These are phyloP conservation scores for Sporothrix humicola DNA, from an alignment of 2,329 filamentous ascomycete species.

Conservation along the genomic window DNA sequence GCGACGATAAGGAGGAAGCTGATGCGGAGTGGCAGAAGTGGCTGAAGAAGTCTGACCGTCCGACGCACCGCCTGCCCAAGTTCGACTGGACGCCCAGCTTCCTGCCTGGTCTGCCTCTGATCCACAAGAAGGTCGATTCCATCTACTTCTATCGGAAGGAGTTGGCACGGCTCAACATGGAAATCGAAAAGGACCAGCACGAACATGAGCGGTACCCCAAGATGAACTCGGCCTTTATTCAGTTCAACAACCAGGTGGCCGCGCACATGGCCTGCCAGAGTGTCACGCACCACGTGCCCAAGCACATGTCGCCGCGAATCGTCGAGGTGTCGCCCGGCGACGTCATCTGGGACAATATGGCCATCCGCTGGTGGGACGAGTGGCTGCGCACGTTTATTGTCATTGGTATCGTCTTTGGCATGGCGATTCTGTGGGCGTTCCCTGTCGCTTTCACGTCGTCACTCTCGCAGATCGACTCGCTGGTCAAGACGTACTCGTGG, in stretches of 20 bases:
- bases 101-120: constrained; percentile 77
- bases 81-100: constrained; percentile 64
- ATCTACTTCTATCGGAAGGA: constrained; percentile 91
- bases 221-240: constrained; percentile 97
- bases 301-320: constrained; percentile 88
- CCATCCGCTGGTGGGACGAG: constrained; percentile 89
- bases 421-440: constrained; percentile 88
- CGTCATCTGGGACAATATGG: constrained; percentile 97
- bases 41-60: constrained; percentile 78
- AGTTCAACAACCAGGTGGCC: constrained; percentile 97
- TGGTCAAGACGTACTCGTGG: constrained; percentile 70
- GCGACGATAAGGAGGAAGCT: constrained; percentile 64
- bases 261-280: constrained; percentile 98
- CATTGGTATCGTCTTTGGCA: constrained; percentile 67
- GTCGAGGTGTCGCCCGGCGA: constrained; percentile 95
- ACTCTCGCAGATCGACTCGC: constrained; percentile 74
- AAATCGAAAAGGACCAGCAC: constrained; percentile 89
- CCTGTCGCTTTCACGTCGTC: constrained; percentile 88
- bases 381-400: constrained; percentile 75
- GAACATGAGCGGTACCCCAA: constrained; percentile 83
- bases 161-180: constrained; percentile 83
- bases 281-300: constrained; percentile 86
- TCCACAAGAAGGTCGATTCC: constrained; percentile 91
- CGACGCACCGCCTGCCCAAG: constrained; percentile 77
- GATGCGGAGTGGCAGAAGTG: constrained; percentile 82